Conservation (phyloP, 2,329 filamentous ascomycete genomes). For the Graphilbum fragrans region DNA sequence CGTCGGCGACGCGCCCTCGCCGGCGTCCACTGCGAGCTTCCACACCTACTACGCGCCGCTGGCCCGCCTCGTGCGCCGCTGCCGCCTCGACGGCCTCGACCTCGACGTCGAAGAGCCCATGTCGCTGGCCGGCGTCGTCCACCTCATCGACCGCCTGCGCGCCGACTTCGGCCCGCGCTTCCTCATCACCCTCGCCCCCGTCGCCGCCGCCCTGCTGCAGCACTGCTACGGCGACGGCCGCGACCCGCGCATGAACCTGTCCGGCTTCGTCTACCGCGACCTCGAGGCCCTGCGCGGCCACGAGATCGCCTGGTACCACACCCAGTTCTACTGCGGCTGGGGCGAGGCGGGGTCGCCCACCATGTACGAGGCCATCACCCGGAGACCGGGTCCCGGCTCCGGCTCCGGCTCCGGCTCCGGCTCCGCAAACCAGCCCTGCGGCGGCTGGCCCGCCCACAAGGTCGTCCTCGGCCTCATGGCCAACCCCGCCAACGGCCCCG, state of each 20-base stretch:
- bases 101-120: conserved; percentile 66
- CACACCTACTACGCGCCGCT: conserved; percentile 60
- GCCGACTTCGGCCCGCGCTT: conserved; percentile 55
- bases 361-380: conserved; percentile 32
- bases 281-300: conserved; percentile 51
- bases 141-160: conserved; percentile 51
- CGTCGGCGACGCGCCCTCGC: conserved; percentile 21
- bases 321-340: conserved; percentile 81
- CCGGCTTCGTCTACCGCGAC: conserved; percentile 62
- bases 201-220: conserved; percentile 58
- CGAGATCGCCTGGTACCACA: conserved; percentile 68
- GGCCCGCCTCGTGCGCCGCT: conserved; percentile 42
- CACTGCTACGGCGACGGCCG: conserved; percentile 17
- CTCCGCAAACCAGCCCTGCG: conserved; percentile 49
- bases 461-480: conserved; percentile 67
- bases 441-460: conserved; percentile 55
- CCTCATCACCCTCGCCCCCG: conserved; percentile 66
- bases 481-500: conserved; percentile 58
- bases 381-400: conserved; percentile 50
- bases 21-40: conserved; percentile 35
- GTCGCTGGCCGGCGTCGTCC: conserved; percentile 48
- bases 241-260: conserved; percentile 49
- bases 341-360: conserved; percentile 45
- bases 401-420: conserved; percentile 63
- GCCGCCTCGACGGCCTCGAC: conserved; percentile 53